Evolutionary conservation across 805 yeast species (phyloP), one percentile per base, ranked within the genome.

Genomic region (Pichia paraexigua): DNA sequence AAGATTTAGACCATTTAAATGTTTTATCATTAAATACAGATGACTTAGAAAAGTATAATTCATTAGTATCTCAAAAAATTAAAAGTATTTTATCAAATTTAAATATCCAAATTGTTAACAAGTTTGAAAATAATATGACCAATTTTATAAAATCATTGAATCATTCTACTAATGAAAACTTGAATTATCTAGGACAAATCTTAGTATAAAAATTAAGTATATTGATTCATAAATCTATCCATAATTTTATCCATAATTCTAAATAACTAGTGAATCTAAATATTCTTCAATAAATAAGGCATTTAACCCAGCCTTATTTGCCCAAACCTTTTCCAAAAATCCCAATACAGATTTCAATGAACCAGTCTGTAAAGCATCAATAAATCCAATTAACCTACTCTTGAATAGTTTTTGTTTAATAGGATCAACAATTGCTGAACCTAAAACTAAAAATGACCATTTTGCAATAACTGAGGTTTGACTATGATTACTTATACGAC

Each of bases 81-180:
- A 69, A 66, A 46, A 62, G 65, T 6, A 65, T 79, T 25, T 69
- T 74, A 49, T 63, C 63, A 6, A 71, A 71, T 50, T 64, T 82
- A 22, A 69, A 71, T 48, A 57, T 56, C 35, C 65, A 67, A 50
- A 76, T 66, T 67, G 65, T 63, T 37, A 71, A 67, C 37, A 71
- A 69, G 21, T 83, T 78, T 59, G 73, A 73, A 51, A 66, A 66
- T 2, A 65, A 67, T 21, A 56, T 76, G 41, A 70, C 46, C 4
- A 12, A 37, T 5, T 53, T 83, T 50, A 71, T 73, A 0, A 72
- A 67, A 43, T 88, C 82, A 58, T 65, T 85, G 49, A 71, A 73
- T n/a, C 63, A 69, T 27, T 88, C 83, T 56, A 71, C 70, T 5
- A 74, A 73, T 50, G 64, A 71, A 12, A 78, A 75, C 25, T 60